Evolutionary conservation across 164 flowering plant genomes (phyloP), one percentile per base, ranked within the genome.

Genomic region (Saururus chinensis): DNA sequence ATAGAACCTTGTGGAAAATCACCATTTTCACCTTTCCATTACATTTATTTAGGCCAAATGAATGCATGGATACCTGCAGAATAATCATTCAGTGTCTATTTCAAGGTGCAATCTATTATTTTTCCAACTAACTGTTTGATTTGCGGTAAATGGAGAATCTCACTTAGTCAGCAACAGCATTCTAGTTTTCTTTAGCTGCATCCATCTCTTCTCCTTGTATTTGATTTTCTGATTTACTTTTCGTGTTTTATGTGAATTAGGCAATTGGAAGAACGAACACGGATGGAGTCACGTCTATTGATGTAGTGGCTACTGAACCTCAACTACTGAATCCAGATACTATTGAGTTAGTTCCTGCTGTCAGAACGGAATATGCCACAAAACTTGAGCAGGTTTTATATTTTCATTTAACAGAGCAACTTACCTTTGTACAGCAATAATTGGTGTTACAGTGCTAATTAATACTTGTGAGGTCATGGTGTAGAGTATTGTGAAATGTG

Each of bases 311-410:
- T 73, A 73, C 70, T 21, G 72, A 83, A 60, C 77, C 80, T 42
- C 82, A 82, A 56, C 61, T 76, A 65, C 81, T 77, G 30, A 75
- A 75, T 53, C 76, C 84, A n/a, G 76, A 77, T 51, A 76, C 81
- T 26, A 65, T 79, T 66, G 88, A 82, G 70, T 73, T 88, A 57
- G 80, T 81, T 24, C 73, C 80, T 62, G 87, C 81, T 56, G 79
- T 86, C 62, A 77, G 88, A 80, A 79, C 77, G 61, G 88, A 86
- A 67, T 86, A 82, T 75, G 77, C 78, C 12, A 66, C 68, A 68
- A 80, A 84, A 81, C 82, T 88, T 63, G 88, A 82, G 64, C 79
- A 84, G 90, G 92, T 88, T 23, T 56, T 17, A 16, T 23, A 22
- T 22, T 62, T 20, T 7, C 26, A 49, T 40, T 48, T 60, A 30